Base-by-base conservation (phyloP, 345 rosid species). In the Arabidopsis suecica region DNA sequence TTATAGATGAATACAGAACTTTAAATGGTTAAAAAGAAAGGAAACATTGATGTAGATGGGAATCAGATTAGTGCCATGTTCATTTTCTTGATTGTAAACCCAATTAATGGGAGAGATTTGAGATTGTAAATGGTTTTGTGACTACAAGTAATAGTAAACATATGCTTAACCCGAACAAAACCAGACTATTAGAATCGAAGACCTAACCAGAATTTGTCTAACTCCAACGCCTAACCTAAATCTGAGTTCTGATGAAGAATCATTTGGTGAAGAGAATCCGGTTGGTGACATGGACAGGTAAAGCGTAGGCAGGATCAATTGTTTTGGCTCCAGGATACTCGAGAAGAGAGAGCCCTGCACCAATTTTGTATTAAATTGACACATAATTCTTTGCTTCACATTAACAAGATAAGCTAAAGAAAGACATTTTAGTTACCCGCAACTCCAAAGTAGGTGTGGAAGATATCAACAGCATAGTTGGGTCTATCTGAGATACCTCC, bases 401-500 rank as follows among this genome's bases (percentile, higher is more conserved):
- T 32, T 55, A 32, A 58, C 16, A 47, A 53, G 48, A 44, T 5
- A 30, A 41, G 45, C 45, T 41, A 41, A 41, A 11, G 14, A 49
- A 51, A 16, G 5, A 53, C 53, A 40, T 25, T 37, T 50, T 13
- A 38, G 23, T 44, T 76, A 88, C 94, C 92, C 16, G 96, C 93
- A 53, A 89, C 82, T 79, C 96, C 93, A 77, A 88, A 89, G 82
- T 65, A 89, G 18, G 89, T 89, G 50, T 84, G 96, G 81, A 73
- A 89, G 28, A 91, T 83, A 63, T 91, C 96, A 65, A 87, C 90
- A n/a, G 93, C 90, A 70, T 91, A 91, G 41, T 86, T 89, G 2
- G 91, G 93, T 77, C 93, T 79, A 63, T 89, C 91, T 5, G 93
- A 86, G 72, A 91, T 88, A 53, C 93, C 93, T 30, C 96, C 93